phyloP scores from a whole-genome alignment of 495 filamentous ascomycete genomes.

The Hypoxylon fragiforme region DNA sequence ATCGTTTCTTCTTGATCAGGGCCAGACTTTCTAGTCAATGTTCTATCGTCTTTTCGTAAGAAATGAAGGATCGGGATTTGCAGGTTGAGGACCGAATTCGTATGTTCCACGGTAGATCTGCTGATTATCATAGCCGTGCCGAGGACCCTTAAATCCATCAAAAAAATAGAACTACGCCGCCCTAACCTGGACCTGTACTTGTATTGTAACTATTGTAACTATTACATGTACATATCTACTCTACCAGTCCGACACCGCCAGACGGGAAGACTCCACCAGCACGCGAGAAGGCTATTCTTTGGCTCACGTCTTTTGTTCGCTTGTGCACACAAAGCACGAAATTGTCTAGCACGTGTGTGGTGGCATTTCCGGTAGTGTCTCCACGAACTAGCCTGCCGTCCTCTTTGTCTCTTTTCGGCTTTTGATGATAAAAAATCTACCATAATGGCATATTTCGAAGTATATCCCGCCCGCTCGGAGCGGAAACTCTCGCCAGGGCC shows the following conservation, averaged over 20 bases:
- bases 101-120: slow-evolving; percentile 26
- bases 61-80: slow-evolving; percentile 34
- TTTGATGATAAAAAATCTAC: neutral
- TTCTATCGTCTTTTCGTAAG: slow-evolving; percentile 16
- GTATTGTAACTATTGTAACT: too few relatives aligned
- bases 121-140: slow-evolving; percentile 28
- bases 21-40: slow-evolving; percentile 6
- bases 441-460: neutral
- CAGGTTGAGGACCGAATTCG: slow-evolving; percentile 11
- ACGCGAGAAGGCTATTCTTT: slow-evolving; percentile 25
- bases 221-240: too few relatives aligned
- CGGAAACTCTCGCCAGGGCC: slow-evolving; percentile 3
- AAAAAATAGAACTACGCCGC: slow-evolving; percentile 21
- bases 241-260: slow-evolving; percentile 35
- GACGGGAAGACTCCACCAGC: slow-evolving; percentile 21
- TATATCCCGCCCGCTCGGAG: slow-evolving; percentile 5
- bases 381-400: slow-evolving; percentile 1
- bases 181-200: slow-evolving; percentile 9
- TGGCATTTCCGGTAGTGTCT: slow-evolving; percentile 6
- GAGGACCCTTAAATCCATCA: slow-evolving; percentile 29
- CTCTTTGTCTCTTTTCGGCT: neutral
- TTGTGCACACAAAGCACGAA: slow-evolving; percentile 6
- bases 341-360: slow-evolving; percentile 4
- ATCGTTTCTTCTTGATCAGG: slow-evolving; percentile 9
- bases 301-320: slow-evolving; percentile 9